Conservation (phyloP, 768 basidiomycete species). For the Collybiopsis luxurians region DNA sequence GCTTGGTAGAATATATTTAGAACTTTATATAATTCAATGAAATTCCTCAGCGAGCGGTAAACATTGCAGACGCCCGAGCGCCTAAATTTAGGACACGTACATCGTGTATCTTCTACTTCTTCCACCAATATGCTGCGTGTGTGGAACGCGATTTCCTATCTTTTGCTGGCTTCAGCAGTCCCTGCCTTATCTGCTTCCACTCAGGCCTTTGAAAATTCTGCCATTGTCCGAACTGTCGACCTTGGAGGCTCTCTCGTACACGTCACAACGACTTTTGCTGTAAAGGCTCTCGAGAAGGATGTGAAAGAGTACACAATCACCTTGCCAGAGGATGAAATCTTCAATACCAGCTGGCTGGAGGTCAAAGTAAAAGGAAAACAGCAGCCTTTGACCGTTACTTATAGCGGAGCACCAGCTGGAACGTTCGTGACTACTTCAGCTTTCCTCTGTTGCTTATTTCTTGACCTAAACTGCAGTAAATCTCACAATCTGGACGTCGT, state of each 20-base stretch:
- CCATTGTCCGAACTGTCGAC: conserved; percentile 85
- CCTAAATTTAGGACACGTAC: conserved; percentile 28
- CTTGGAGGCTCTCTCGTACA: conserved; percentile 86
- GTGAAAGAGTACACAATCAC: conserved; percentile 67
- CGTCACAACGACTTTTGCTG: conserved; percentile 85
- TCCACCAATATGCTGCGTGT: conserved; percentile 44
- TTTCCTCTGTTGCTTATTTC: not conserved
- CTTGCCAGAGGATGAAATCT: conserved; percentile 58
- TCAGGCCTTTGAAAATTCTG: conserved; percentile 81
- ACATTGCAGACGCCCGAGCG: not conserved
- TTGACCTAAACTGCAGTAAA: conserved; percentile 24
- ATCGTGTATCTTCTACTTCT: conserved; percentile 9
- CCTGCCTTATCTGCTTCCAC: conserved; percentile 33
- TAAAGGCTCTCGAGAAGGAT: conserved; percentile 65
- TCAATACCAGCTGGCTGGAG: conserved; percentile 74
- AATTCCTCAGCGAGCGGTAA: not conserved
- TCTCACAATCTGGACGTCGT: conserved; percentile 58
- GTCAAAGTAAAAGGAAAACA: conserved; percentile 75
- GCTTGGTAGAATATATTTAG: conserved; percentile 56
- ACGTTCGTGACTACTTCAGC: conserved; percentile 42
- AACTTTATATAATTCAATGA: too few species aligned
- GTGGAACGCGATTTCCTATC: conserved; percentile 46
- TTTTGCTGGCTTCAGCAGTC: conserved; percentile 40
- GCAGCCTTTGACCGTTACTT: conserved; percentile 46
- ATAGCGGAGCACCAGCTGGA: conserved; percentile 44